Conservation (phyloP, 1,284 basidiomycete species). For the Heliocybe sulcata region DNA sequence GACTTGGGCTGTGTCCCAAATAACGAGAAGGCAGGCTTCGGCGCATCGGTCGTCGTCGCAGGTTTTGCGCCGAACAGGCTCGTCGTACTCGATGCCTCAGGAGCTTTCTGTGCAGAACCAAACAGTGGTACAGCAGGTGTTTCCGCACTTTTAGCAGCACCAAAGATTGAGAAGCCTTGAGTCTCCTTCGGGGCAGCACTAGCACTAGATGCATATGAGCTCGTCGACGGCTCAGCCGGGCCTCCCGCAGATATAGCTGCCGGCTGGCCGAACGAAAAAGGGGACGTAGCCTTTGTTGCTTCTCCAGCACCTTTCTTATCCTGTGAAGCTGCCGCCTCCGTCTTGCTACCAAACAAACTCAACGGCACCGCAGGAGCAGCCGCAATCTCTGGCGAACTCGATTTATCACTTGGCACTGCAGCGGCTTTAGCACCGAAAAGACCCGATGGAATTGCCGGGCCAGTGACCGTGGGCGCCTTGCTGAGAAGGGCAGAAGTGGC, state of each 20-base stretch:
- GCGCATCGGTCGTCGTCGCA: neutral
- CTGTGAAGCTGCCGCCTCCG: too few species aligned
- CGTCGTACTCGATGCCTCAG: neutral
- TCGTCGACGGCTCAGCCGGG: neutral
- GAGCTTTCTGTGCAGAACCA: neutral
- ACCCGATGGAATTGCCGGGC: constrained; percentile 7
- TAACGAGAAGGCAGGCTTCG: neutral
- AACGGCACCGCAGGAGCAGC: neutral
- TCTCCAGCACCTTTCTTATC: too few species aligned
- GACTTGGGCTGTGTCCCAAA: neutral
- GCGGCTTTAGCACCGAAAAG: too few species aligned
- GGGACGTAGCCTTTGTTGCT: neutral
- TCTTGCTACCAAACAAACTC: neutral
- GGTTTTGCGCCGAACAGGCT: neutral
- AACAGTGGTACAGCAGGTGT: neutral
- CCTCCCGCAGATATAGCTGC: neutral
- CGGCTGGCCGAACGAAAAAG: neutral
- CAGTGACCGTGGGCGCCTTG: constrained; percentile 18
- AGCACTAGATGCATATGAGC: neutral
- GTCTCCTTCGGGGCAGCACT: neutral
- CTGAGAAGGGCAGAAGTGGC: constrained; percentile 26
- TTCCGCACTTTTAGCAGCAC: neutral
- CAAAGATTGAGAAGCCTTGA: neutral
- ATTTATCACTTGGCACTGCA: too few species aligned
- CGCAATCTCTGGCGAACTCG: neutral